These are phyloP conservation scores for Penicillium digitatum DNA, from an alignment of 2,329 filamentous ascomycete species.

Conservation along the genomic window DNA sequence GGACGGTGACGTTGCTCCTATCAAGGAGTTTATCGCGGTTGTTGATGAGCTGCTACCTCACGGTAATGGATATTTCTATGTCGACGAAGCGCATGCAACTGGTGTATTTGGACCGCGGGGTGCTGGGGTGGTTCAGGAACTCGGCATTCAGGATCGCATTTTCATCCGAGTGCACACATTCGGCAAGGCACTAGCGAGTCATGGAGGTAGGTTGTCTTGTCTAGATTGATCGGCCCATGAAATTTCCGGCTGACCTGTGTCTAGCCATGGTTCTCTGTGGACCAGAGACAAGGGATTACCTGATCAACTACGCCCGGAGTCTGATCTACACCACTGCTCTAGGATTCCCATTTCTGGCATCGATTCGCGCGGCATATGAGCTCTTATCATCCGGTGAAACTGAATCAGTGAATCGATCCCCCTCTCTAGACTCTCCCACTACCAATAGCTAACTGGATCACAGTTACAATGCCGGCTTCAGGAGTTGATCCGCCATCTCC, in stretches of 20 bases:
- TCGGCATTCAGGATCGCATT: slow-evolving; percentile 50
- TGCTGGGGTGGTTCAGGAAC: slow-evolving; percentile 47
- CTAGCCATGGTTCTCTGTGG: slow-evolving; percentile 62
- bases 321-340: slow-evolving; percentile 72
- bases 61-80: slow-evolving; percentile 54
- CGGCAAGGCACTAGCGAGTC: slow-evolving; percentile 55
- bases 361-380: slow-evolving; percentile 56
- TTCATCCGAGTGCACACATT: slow-evolving; percentile 52
- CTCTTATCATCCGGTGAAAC: slow-evolving; percentile 53
- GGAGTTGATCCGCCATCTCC: slow-evolving; percentile 46
- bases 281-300: slow-evolving; percentile 55
- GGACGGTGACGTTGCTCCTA: slow-evolving; percentile 70
- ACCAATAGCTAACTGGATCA: background rate
- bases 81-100: slow-evolving; percentile 56
- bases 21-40: slow-evolving; percentile 57
- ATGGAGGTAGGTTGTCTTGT: slow-evolving; percentile 56
- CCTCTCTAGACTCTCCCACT: background rate
- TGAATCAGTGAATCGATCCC: slow-evolving; percentile 36
- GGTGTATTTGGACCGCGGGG: slow-evolving; percentile 51
- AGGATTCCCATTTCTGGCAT: slow-evolving; percentile 57
- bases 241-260: background rate
- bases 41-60: slow-evolving; percentile 55
- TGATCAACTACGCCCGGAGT: slow-evolving; percentile 72
- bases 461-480: slow-evolving; percentile 48
- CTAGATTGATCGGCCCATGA: background rate